These are phyloP conservation scores for Nakazawaea ernobii DNA, from an alignment of 805 yeast genomes.

Conservation along the genomic window DNA sequence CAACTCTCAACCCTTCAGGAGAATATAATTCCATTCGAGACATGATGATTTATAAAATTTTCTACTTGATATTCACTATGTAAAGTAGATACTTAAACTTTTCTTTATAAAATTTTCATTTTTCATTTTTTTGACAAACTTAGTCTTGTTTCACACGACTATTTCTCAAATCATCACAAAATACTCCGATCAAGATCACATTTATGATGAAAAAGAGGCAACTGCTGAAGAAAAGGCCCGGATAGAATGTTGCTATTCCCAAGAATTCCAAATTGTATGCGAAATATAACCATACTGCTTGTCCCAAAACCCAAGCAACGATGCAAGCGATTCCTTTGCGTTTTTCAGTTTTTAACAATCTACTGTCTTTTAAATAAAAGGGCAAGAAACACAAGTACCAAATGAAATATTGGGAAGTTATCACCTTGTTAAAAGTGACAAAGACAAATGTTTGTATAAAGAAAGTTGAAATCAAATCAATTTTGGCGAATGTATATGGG, in stretches of 20 bases:
- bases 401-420: constrained; percentile 92
- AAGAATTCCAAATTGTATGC: constrained; percentile 80
- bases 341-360: constrained; percentile 20
- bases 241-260: constrained; percentile 60
- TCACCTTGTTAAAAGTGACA: constrained; percentile 73
- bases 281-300: constrained; percentile 70
- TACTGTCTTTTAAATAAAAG: constrained; percentile 49
- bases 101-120: neutral
- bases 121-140: neutral
- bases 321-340: constrained; percentile 36
- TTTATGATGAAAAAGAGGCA: constrained; percentile 56
- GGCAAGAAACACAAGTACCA: constrained; percentile 92
- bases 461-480: constrained; percentile 42
- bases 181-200: constrained; percentile 51
- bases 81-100: neutral
- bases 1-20: constrained; percentile 90
- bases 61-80: neutral
- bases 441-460: constrained; percentile 78
- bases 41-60: neutral
- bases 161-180: constrained; percentile 37
- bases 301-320: constrained; percentile 61
- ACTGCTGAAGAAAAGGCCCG: constrained; percentile 52
- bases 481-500: constrained; percentile 44
- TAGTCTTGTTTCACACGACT: constrained; percentile 10
- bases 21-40: constrained; percentile 73